Conservation (phyloP, 768 basidiomycete species). For the Tylopilus subfusipes region DNA sequence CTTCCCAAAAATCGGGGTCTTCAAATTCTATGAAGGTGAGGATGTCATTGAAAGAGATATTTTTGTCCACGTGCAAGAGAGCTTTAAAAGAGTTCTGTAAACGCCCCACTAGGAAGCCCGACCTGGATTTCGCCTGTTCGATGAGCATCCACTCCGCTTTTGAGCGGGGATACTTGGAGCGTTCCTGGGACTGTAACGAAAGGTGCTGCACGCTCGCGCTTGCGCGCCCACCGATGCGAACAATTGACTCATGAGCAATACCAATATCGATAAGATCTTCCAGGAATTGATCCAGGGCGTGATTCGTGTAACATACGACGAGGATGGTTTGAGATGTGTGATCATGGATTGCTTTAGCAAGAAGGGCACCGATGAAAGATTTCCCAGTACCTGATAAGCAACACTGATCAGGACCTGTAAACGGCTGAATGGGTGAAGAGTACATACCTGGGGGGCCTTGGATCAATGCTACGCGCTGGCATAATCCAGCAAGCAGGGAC, state of each 20-base stretch:
- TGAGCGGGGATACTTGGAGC: conserved; percentile 18
- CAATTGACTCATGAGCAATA: conserved; percentile 46
- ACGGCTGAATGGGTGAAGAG: not conserved
- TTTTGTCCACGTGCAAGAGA: conserved; percentile 19
- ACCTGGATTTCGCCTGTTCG: conserved; percentile 34
- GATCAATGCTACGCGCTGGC: conserved; percentile 55
- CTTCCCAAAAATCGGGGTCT: conserved; percentile 40
- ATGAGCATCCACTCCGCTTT: conserved; percentile 41
- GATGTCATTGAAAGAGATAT: conserved; percentile 29
- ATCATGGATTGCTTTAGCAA: conserved; percentile 58
- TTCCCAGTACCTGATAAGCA: conserved; percentile 60
- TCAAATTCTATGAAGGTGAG: conserved; percentile 52
- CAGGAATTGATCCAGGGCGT: conserved; percentile 69
- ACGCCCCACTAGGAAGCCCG: conserved; percentile 7
- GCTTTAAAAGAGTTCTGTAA: conserved; percentile 34
- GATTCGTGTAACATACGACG: conserved; percentile 72
- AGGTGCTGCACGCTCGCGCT: conserved; percentile 47
- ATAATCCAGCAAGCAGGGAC: conserved; percentile 50
- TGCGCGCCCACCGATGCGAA: conserved; percentile 58
- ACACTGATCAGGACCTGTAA: not conserved
- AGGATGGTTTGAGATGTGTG: conserved; percentile 49
- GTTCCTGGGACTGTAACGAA: conserved; percentile 40
- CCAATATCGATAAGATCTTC: conserved; percentile 59
- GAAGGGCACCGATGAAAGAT: conserved; percentile 65
- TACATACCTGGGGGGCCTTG: conserved; percentile 67